Conservation (phyloP, 768 basidiomycete species). For the Suillus ampliporus region DNA sequence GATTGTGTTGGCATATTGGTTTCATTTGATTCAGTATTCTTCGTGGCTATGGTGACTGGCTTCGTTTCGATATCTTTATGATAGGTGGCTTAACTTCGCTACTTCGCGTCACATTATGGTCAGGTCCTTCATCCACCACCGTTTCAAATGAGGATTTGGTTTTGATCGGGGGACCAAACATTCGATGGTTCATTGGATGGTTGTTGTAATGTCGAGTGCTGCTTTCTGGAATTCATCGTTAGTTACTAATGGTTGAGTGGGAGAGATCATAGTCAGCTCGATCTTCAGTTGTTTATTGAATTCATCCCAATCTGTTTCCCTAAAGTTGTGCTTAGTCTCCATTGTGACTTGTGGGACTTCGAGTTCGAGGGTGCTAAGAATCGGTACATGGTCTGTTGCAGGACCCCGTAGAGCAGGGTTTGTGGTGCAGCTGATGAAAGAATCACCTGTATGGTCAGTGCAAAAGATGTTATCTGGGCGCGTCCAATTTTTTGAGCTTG, state of each 20-base stretch:
- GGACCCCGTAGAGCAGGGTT: no score
- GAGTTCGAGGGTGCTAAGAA: slow-evolving; percentile 1
- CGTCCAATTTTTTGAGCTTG: no score
- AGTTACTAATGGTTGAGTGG: slow-evolving; percentile 6
- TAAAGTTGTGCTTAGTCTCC: no score
- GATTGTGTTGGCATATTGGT: slow-evolving; percentile 18
- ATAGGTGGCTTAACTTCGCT: neutral
- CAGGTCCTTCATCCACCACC: slow-evolving; percentile 29
- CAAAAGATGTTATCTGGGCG: no score
- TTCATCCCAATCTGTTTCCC: neutral
- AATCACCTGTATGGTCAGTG: no score
- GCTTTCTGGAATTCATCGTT: neutral
- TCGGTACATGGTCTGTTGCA: no score
- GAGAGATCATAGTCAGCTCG: neutral
- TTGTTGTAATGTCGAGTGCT: neutral
- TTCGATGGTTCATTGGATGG: no score
- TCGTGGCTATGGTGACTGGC: neutral
- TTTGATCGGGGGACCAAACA: neutral
- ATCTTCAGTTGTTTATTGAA: neutral
- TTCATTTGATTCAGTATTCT: slow-evolving; percentile 1
- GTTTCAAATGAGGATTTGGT: slow-evolving; percentile 22
- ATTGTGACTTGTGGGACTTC: no score
- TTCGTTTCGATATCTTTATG: neutral
- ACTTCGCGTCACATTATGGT: neutral
- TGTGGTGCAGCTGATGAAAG: no score